phyloP scores from a whole-genome alignment of 441 rosid genomes.

The Cnidoscolus chayamansa region DNA sequence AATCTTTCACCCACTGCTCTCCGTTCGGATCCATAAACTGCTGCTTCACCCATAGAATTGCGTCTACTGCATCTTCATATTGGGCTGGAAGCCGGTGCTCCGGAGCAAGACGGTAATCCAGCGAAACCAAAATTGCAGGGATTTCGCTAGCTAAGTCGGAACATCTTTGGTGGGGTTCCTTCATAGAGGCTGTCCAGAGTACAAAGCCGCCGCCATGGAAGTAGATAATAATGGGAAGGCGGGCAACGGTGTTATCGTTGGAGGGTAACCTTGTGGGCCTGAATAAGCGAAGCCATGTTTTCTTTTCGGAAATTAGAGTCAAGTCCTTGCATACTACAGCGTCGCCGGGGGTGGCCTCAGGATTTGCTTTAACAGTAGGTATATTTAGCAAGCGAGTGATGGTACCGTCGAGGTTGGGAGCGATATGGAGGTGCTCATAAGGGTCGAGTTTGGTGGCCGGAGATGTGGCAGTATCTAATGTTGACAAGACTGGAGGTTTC shows the following conservation, averaged over 20 bases:
- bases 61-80: constrained; percentile 42
- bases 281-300: constrained; percentile 14
- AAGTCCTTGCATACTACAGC: neutral
- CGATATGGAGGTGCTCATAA: constrained; percentile 10
- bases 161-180: neutral
- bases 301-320: neutral
- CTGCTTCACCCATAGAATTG: constrained; percentile 36
- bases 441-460: neutral
- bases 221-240: constrained; percentile 57
- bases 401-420: neutral
- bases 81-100: constrained; percentile 45
- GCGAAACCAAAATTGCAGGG: constrained; percentile 34
- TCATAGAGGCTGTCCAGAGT: constrained; percentile 27
- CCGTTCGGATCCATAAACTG: constrained; percentile 36
- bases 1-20: constrained; percentile 44
- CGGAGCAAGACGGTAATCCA: constrained; percentile 44
- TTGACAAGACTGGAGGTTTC: neutral
- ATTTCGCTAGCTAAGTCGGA: neutral
- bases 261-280: constrained; percentile 12
- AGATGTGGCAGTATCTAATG: neutral
- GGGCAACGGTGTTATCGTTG: constrained; percentile 10
- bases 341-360: neutral
- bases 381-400: constrained; percentile 1
- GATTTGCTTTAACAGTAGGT: constrained; percentile 6
- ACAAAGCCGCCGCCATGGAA: constrained; percentile 80